A percentile compares a stretch with the other conserved stretches of the same genome.
phyloP scores from a whole-genome alignment of 2,329 filamentous ascomycete species.

The Penicillium brevicompactum region DNA sequence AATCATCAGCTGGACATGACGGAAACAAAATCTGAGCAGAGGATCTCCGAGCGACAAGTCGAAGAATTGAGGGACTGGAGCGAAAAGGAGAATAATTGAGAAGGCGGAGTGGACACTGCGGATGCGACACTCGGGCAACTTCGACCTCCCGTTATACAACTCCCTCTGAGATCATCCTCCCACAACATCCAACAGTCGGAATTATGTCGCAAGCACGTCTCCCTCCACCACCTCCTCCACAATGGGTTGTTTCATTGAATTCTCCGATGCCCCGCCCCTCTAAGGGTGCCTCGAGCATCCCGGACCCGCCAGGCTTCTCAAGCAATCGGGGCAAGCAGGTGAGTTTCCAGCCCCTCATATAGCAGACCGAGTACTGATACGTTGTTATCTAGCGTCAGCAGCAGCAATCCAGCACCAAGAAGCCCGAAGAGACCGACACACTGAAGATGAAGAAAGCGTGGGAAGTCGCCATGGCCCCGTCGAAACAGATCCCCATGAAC shows the following conservation, averaged over 20 bases:
- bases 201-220: conserved; percentile 23
- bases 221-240: conserved; percentile 58
- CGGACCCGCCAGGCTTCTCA: conserved; percentile 85
- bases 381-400: conserved; percentile 27
- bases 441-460: conserved; percentile 98
- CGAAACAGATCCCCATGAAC: conserved; percentile 96
- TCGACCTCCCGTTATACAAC: conserved; percentile 12
- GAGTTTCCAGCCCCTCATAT: conserved; percentile 45
- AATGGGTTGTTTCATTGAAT: conserved; percentile 83
- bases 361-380: conserved; percentile 5
- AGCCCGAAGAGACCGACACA: conserved; percentile 82
- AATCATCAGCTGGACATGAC: conserved; percentile 20
- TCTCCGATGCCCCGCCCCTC: conserved; percentile 70
- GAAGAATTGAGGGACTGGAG: conserved; percentile 10
- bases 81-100: conserved; percentile 20
- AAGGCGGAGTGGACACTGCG: conserved; percentile 30
- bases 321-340: conserved; percentile 51
- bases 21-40: not conserved
- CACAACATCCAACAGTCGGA: conserved; percentile 16
- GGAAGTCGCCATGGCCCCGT: conserved; percentile 91
- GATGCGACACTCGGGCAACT: conserved; percentile 26
- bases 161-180: conserved; percentile 8
- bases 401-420: conserved; percentile 35
- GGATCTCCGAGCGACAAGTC: not conserved
- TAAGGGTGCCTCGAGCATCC: conserved; percentile 60